A percentile compares a stretch with the other conserved stretches of the same genome.
These are phyloP conservation scores for Cryptococcus sp. DNA, from an alignment of 1,284 basidiomycete genomes.

Conservation along the genomic window DNA sequence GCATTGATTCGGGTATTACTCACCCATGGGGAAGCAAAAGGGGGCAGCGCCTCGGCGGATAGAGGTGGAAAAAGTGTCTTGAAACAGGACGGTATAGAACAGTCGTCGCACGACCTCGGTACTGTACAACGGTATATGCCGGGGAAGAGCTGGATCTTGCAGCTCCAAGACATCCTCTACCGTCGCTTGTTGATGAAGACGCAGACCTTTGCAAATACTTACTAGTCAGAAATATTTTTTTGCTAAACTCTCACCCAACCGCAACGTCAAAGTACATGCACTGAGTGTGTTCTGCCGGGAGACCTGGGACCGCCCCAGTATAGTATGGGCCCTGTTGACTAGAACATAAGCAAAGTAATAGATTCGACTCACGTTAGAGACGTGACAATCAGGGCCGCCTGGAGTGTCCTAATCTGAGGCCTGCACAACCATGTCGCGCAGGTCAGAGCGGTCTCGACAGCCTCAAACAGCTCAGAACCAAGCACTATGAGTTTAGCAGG, in stretches of 20 bases:
- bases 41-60: background rate
- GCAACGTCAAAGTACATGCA: conserved; percentile 16
- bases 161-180: conserved; percentile 1
- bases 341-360: background rate
- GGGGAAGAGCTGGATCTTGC: conserved; percentile 14
- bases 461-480: background rate
- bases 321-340: conserved; percentile 12
- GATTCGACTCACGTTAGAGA: conserved; percentile 8
- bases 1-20: background rate
- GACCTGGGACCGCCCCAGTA: conserved; percentile 1
- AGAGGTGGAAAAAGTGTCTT: conserved; percentile 10
- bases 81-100: conserved; percentile 6
- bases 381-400: conserved; percentile 3
- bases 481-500: too few species aligned
- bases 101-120: conserved; percentile 6
- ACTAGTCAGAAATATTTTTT: background rate
- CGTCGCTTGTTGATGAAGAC: conserved; percentile 2
- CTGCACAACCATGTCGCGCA: conserved; percentile 8
- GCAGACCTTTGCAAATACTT: conserved; percentile 10
- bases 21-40: conserved; percentile 9
- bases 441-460: conserved; percentile 9
- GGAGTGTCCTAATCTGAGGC: conserved; percentile 9
- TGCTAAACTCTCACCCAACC: conserved; percentile 8
- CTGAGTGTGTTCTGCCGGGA: conserved; percentile 6
- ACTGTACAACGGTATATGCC: conserved; percentile 7